phyloP scores from a whole-genome alignment of 1,284 basidiomycete genomes.

The Neonothopanus nambi region DNA sequence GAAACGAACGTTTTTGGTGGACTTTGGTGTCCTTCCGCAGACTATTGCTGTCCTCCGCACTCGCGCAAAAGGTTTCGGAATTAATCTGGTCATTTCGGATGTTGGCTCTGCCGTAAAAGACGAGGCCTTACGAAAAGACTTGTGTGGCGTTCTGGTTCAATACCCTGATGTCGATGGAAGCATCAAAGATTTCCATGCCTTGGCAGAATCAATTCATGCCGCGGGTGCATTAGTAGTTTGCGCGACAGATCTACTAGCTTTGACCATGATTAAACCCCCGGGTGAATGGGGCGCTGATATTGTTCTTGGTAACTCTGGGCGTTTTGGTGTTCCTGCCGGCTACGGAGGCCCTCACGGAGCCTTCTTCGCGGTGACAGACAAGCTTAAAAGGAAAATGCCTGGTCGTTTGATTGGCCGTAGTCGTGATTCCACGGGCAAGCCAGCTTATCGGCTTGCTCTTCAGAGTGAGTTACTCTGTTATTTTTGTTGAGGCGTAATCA shows the following conservation, averaged over 20 bases:
- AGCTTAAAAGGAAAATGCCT: slow-evolving; percentile 96
- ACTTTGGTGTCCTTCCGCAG: slow-evolving; percentile 81
- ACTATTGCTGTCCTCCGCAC: slow-evolving; percentile 86
- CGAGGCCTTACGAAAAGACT: slow-evolving; percentile 55
- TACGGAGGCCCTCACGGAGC: slow-evolving; percentile 94
- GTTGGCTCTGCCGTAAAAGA: slow-evolving; percentile 53
- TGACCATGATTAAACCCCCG: slow-evolving; percentile 93
- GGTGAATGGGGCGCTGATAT: slow-evolving; percentile 99
- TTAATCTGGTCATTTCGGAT: slow-evolving; percentile 75
- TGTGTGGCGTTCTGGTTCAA: slow-evolving; percentile 90
- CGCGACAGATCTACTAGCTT: slow-evolving; percentile 90
- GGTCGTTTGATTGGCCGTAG: slow-evolving; percentile 92
- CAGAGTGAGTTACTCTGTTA: slow-evolving; percentile 68
- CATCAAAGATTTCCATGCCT: slow-evolving; percentile 73
- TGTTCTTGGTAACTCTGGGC: slow-evolving; percentile 91
- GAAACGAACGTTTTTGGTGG: slow-evolving; percentile 85
- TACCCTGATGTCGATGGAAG: slow-evolving; percentile 92
- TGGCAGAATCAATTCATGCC: slow-evolving; percentile 76
- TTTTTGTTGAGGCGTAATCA: slow-evolving; percentile 10
- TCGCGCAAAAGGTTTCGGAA: slow-evolving; percentile 88
- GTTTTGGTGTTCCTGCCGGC: slow-evolving; percentile 91
- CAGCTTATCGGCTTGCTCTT: slow-evolving; percentile 90
- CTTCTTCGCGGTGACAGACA: slow-evolving; percentile 94
- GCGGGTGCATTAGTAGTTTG: slow-evolving; percentile 80
- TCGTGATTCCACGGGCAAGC: slow-evolving; percentile 81